Percentiles rank a stretch among this genome's conserved stretches.
Evolutionary conservation across 176 grass and related monocot species (phyloP).

Genomic region (Musa acuminata): DNA sequence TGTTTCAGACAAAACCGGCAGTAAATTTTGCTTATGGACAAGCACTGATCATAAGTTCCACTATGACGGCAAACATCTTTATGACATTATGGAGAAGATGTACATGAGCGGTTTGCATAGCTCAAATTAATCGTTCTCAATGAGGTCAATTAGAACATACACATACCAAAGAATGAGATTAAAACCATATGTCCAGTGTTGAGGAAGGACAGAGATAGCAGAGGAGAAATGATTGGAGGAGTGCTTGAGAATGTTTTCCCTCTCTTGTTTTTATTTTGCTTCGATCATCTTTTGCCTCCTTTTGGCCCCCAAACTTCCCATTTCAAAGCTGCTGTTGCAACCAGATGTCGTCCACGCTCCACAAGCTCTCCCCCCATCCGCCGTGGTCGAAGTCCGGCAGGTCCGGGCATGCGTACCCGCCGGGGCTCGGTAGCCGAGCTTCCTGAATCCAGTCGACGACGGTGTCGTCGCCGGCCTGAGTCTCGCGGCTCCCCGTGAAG

Average conservation of each 20-base stretch:
- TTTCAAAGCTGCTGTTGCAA: slow-evolving; percentile 7
- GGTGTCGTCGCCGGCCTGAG: not conserved
- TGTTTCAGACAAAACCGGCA: not conserved
- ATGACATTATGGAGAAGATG: not conserved
- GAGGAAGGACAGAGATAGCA: no score
- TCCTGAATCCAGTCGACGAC: not conserved
- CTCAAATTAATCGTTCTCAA: no score
- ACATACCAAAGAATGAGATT: no score
- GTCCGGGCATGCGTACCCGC: not conserved
- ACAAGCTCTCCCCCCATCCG: slow-evolving; percentile 5
- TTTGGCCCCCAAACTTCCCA: not conserved
- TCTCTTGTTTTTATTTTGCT: not conserved
- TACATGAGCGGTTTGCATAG: no score
- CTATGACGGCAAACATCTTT: not conserved
- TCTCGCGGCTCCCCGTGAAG: not conserved
- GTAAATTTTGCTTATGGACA: not conserved
- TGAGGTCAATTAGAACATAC: no score
- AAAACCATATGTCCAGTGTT: no score
- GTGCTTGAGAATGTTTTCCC: not conserved
- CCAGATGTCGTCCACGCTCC: slow-evolving; percentile 14
- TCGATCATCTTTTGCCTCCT: not conserved
- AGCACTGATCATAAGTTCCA: not conserved
- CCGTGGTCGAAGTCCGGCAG: slow-evolving; percentile 2
- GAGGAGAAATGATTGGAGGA: no score
- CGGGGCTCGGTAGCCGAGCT: not conserved